phyloP scores from a whole-genome alignment of 306 rosid species.

The Gynostemma pentaphyllum region DNA sequence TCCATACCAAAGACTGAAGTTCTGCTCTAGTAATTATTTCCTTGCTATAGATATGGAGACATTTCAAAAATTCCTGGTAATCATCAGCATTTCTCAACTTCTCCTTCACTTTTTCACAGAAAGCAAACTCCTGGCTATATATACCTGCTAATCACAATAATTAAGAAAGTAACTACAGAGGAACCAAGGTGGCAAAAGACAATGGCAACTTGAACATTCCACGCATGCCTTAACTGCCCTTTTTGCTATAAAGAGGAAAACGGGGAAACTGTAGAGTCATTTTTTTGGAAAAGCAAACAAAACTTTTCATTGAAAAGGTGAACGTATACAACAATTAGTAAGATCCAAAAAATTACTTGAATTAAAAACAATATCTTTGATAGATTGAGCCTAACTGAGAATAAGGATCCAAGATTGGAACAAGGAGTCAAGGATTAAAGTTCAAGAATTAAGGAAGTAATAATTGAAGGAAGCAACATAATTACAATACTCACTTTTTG shows the following conservation, averaged over 20 bases:
- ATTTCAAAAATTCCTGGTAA: conserved; percentile 96
- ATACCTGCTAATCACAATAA: conserved; percentile 38
- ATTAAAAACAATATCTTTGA: not conserved
- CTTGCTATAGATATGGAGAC: conserved; percentile 90
- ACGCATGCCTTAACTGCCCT: not conserved
- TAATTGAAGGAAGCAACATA: not conserved
- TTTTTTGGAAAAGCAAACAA: too few species aligned
- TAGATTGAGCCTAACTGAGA: not conserved
- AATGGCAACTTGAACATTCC: not conserved
- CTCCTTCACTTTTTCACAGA: conserved; percentile 85
- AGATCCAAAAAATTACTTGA: too few species aligned
- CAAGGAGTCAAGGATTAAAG: not conserved
- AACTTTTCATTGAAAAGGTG: too few species aligned
- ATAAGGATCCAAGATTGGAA: not conserved
- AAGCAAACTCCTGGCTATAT: conserved; percentile 65
- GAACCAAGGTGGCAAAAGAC: not conserved
- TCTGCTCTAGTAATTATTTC: conserved; percentile 83
- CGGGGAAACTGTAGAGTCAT: not conserved
- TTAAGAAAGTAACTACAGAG: not conserved
- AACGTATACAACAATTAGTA: too few species aligned
- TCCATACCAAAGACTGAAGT: conserved; percentile 76
- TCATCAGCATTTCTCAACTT: conserved; percentile 61
- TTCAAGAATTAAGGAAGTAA: not conserved
- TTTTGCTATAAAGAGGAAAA: not conserved
- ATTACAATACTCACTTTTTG: conserved; percentile 55